phyloP scores from a whole-genome alignment of 202 grass and related monocot genomes.

The Zizania palustris region DNA sequence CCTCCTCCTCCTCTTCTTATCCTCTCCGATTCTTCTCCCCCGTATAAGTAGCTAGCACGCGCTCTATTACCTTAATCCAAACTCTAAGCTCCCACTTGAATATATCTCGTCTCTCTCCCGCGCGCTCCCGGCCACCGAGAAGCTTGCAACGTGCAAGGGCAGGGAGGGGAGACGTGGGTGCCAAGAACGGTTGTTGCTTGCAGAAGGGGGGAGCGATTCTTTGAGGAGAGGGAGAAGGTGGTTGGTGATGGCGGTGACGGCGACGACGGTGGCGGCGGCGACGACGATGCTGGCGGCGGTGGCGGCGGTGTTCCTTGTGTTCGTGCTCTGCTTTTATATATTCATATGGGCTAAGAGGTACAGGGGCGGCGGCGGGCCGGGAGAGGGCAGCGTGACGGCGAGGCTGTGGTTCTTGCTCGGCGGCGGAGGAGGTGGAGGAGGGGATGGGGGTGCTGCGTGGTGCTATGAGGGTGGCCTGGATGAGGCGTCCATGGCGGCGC shows the following conservation, averaged over 20 bases:
- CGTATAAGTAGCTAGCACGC: conserved; percentile 49
- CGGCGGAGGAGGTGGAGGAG: not conserved
- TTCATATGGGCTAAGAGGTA: conserved; percentile 68
- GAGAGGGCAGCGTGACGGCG: not conserved
- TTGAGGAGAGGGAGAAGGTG: not conserved
- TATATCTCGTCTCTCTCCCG: not conserved
- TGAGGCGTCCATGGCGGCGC: conserved; percentile 55
- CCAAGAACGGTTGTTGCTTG: conserved; percentile 4
- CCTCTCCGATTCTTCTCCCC: conserved; percentile 25
- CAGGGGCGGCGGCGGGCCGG: not conserved
- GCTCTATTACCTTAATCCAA: conserved; percentile 36
- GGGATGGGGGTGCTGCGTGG: conserved; percentile 6
- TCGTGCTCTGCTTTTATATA: conserved; percentile 72
- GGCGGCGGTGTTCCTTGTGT: conserved; percentile 56
- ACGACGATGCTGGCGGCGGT: conserved; percentile 53
- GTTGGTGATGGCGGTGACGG: conserved; percentile 31
- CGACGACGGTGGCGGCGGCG: conserved; percentile 46
- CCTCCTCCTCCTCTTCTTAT: conserved; percentile 36
- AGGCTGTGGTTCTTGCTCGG: conserved; percentile 40
- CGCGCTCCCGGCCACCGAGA: conserved; percentile 2
- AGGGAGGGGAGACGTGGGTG: not conserved
- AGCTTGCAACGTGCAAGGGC: conserved; percentile 17
- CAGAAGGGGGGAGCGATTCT: conserved; percentile 7
- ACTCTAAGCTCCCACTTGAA: not conserved
- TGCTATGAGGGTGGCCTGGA: conserved; percentile 58